These are phyloP conservation scores for Hypoxylon fuscum DNA, from an alignment of 495 filamentous ascomycete species.

Conservation along the genomic window DNA sequence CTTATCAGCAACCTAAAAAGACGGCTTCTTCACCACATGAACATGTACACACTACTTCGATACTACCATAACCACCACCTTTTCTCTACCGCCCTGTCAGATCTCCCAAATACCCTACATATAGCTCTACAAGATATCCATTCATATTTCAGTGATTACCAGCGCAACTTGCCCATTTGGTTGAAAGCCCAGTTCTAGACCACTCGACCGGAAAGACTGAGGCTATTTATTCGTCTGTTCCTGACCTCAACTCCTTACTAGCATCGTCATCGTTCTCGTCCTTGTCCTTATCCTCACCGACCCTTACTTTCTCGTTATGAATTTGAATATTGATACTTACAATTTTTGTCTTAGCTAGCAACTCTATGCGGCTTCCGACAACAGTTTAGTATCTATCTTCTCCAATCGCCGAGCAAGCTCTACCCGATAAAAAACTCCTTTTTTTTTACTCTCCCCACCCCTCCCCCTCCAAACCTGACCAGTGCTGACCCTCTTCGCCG, in stretches of 20 bases:
- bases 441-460: constrained; percentile 39
- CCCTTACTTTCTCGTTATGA: constrained; percentile 16
- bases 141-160: constrained; percentile 14
- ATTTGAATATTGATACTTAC: constrained; percentile 11
- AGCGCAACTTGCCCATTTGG: constrained; percentile 20
- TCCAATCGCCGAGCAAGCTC: constrained; percentile 27
- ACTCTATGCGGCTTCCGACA: constrained; percentile 6
- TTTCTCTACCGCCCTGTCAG: constrained; percentile 8
- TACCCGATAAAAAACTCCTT: constrained; percentile 32
- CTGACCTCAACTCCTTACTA: constrained; percentile 18
- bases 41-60: neutral
- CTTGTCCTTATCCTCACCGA: constrained; percentile 7
- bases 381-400: constrained; percentile 10
- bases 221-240: constrained; percentile 29
- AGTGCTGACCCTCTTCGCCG: neutral
- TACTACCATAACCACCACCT: neutral
- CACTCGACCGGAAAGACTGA: constrained; percentile 8
- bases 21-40: neutral
- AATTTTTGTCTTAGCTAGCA: constrained; percentile 26
- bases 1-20: neutral
- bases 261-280: constrained; percentile 2
- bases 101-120: constrained; percentile 12
- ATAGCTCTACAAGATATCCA: constrained; percentile 1
- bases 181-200: constrained; percentile 21
- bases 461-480: constrained; percentile 20